Evolutionary conservation across 2,329 filamentous ascomycete genomes (phyloP).

Genomic region (Chalaropsis ovoidea): DNA sequence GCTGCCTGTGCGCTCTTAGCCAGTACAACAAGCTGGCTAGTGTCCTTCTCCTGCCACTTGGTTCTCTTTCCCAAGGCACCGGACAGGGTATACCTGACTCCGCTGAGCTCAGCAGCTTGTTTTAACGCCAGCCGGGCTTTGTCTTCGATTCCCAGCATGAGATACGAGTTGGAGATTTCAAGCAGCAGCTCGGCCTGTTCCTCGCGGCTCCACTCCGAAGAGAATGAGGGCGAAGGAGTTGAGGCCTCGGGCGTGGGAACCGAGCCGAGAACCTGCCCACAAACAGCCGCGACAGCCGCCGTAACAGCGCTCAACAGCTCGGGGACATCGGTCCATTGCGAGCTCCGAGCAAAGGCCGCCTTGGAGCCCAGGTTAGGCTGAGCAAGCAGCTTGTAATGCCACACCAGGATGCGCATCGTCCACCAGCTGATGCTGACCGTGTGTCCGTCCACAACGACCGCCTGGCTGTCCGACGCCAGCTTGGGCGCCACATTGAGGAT

Average conservation of each 20-base stretch:
- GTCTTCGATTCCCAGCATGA: slow-evolving; percentile 70
- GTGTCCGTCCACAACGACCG: slow-evolving; percentile 31
- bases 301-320: slow-evolving; percentile 44
- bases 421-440: slow-evolving; percentile 43
- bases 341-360: slow-evolving; percentile 46
- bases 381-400: slow-evolving; percentile 52
- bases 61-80: slow-evolving; percentile 80
- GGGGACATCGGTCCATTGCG: slow-evolving; percentile 51
- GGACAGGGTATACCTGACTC: slow-evolving; percentile 71
- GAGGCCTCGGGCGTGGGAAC: slow-evolving; percentile 23
- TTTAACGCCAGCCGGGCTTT: slow-evolving; percentile 63
- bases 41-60: slow-evolving; percentile 65
- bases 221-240: not conserved
- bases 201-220: slow-evolving; percentile 37
- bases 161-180: slow-evolving; percentile 73
- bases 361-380: slow-evolving; percentile 47
- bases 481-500: slow-evolving; percentile 32
- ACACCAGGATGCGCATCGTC: slow-evolving; percentile 61
- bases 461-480: slow-evolving; percentile 31
- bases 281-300: slow-evolving; percentile 36
- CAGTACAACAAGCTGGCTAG: slow-evolving; percentile 82
- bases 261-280: slow-evolving; percentile 33
- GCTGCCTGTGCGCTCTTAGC: slow-evolving; percentile 55
- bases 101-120: slow-evolving; percentile 54
- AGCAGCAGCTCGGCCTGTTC: slow-evolving; percentile 62